Percentiles rank a stretch among this genome's conserved stretches.
These are phyloP conservation scores for Colletotrichum endophyticum DNA, from an alignment of 2,329 filamentous ascomycete species.

Conservation along the genomic window DNA sequence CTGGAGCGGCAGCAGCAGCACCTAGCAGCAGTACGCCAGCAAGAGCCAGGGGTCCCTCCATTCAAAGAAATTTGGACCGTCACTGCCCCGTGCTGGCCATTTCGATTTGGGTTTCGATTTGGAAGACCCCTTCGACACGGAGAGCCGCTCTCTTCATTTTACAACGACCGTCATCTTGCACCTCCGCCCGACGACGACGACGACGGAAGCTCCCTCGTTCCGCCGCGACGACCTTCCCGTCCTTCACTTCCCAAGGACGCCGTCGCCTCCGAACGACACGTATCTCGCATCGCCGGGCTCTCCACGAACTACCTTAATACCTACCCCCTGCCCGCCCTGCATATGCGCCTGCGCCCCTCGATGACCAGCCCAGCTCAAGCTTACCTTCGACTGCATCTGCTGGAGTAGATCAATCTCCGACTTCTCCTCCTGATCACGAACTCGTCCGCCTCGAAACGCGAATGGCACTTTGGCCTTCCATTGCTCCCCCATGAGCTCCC, in stretches of 20 bases:
- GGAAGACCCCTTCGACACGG: background rate
- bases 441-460: conserved; percentile 26
- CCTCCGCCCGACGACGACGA: background rate
- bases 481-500: conserved; percentile 80
- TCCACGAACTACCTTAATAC: background rate
- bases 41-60: conserved; percentile 12
- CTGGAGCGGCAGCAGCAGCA: background rate
- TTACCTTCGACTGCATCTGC: background rate
- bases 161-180: background rate
- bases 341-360: conserved; percentile 20
- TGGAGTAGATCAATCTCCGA: background rate
- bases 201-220: background rate
- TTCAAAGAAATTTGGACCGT: conserved; percentile 22
- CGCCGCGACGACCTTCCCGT: background rate
- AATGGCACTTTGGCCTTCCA: conserved; percentile 48
- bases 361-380: conserved; percentile 12
- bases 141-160: conserved; percentile 18
- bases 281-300: background rate
- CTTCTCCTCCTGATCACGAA: background rate
- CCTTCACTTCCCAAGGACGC: background rate
- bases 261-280: background rate
- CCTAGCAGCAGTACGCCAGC: background rate
- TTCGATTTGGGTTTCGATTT: background rate
- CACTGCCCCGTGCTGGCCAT: conserved; percentile 16
- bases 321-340: conserved; percentile 5